Evolutionary conservation across 1,284 basidiomycete species (phyloP), one percentile per base, ranked within the genome.

Genomic region (Coniophora puteana): DNA sequence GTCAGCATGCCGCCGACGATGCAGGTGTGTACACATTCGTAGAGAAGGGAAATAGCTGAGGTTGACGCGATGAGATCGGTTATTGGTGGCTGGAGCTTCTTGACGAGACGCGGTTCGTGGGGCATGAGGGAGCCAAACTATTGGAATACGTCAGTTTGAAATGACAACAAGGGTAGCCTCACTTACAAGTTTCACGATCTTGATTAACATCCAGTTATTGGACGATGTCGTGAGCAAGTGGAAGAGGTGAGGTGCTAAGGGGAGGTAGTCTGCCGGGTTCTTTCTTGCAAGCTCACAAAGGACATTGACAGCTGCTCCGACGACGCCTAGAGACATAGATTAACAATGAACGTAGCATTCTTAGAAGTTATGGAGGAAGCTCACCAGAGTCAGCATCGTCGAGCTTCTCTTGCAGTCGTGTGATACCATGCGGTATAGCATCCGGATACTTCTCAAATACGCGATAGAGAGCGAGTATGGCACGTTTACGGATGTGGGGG

Each of bases 191-290:
- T 99, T 99, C 61, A 99, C 86, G 36, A 98, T 88, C 70, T 99
- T 99, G 68, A 99, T 99, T 44, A 99, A 73, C 89, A 98, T 95
- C 96, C 96, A 99, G 58, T 99, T 99, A 64, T 99, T 99, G 21
- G 86, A 89, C 22, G 91, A 93, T 1, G 85, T 92, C 0, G 93
- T 97, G 45, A 99, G 71, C n/a, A 98, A 75, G 51, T 89, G 88
- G 62, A 99, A 99, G 36, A 99, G 68, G 54, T 93, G 90, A 2
- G 96, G 96, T 3, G 95, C 94, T 23, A 97, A 65, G 3, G 80
- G 71, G 4, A 96, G 69, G 57, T 92, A 93, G 43, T 89, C 85
- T 49, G 69, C 69, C 5, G 93, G 90, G 44, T 84, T 82, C 41
- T 78, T 69, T 41, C 89, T 76, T 4, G 91, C 89, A 21, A 99